Conservation (phyloP, 2,329 filamentous ascomycete genomes). For the Aureobasidium pullulans region DNA sequence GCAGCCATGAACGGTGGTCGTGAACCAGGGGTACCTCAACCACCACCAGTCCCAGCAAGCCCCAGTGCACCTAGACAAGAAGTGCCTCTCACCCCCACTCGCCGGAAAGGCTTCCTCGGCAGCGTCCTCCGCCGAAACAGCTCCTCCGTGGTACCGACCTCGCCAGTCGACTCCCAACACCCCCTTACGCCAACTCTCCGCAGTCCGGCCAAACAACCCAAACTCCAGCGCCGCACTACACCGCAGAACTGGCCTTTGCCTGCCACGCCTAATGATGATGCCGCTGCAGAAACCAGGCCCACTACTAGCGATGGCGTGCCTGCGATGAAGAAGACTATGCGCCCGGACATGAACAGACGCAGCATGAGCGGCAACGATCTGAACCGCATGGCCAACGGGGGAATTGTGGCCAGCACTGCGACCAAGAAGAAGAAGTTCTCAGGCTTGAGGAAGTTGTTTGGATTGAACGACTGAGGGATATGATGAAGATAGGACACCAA, state of each 20-base stretch:
- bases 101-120: conserved; percentile 27
- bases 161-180: conserved; percentile 13
- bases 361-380: conserved; percentile 20
- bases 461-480: conserved; percentile 43
- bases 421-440: conserved; percentile 61
- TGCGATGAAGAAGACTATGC: conserved; percentile 19
- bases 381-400: background rate
- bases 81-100: conserved; percentile 14
- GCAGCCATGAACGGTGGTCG: conserved; percentile 22
- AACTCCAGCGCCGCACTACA: conserved; percentile 9
- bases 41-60: conserved; percentile 17
- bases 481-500: background rate
- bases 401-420: conserved; percentile 26
- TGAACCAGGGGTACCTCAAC: conserved; percentile 12
- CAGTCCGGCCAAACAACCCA: conserved; percentile 20
- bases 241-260: conserved; percentile 41
- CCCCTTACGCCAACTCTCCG: conserved; percentile 21
- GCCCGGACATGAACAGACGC: conserved; percentile 26
- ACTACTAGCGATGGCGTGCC: conserved; percentile 29
- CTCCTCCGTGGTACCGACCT: conserved; percentile 17
- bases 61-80: conserved; percentile 17
- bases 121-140: conserved; percentile 29
- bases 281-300: conserved; percentile 19
- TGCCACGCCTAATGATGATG: background rate
- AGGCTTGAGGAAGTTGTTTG: conserved; percentile 58